Conservation (phyloP, 2,329 filamentous ascomycete species). For the Diaporthe ampelina region DNA sequence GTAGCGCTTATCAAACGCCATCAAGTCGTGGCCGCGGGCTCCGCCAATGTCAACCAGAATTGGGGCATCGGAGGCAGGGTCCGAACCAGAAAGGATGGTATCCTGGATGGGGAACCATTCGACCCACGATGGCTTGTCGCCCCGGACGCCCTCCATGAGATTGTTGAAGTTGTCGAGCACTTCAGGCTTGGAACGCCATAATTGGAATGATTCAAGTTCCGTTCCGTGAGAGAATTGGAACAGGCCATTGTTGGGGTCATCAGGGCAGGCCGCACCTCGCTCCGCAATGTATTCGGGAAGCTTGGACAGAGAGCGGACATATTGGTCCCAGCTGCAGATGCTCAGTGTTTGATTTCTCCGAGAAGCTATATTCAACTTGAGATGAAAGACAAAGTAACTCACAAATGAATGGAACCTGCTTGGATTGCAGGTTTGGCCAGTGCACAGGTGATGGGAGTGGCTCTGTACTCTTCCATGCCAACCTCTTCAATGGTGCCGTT, state of each 20-base stretch:
- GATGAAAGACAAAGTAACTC: too few relatives aligned
- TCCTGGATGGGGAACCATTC: conserved; percentile 15
- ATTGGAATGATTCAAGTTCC: background rate
- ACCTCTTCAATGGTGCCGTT: conserved; percentile 15
- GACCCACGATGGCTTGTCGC: background rate
- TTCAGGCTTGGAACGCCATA: background rate
- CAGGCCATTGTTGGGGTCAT: background rate
- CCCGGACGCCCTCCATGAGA: conserved; percentile 12
- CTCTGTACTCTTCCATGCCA: background rate
- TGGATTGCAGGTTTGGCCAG: conserved; percentile 10
- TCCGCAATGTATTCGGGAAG: background rate
- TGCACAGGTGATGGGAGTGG: conserved; percentile 1
- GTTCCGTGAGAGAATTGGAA: conserved; percentile 3
- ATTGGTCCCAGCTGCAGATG: background rate
- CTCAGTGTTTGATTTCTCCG: background rate
- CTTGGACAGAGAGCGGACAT: conserved; percentile 8
- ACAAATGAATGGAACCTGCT: conserved; percentile 1
- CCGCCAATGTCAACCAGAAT: background rate
- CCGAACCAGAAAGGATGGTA: background rate
- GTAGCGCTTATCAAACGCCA: background rate
- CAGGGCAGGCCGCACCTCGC: background rate
- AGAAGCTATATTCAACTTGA: too few relatives aligned
- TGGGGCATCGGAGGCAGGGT: background rate
- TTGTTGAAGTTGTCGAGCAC: background rate
- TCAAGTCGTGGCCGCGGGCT: conserved; percentile 8